A percentile compares a stretch with the other conserved stretches of the same genome.
Conservation (phyloP, 331 rosid species). For the Cydonia oblonga region DNA sequence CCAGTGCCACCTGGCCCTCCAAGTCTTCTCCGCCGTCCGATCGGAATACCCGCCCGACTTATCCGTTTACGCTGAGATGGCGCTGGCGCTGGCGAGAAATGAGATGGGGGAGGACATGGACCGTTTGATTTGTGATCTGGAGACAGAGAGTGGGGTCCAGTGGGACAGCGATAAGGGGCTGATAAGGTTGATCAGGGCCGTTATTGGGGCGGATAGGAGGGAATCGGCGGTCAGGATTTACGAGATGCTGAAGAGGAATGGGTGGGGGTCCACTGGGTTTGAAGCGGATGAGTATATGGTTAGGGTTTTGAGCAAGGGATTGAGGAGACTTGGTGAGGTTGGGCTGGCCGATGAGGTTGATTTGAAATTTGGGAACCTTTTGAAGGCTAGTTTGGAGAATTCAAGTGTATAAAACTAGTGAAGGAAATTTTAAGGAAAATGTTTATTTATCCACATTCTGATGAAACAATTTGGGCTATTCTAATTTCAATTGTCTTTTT, state of each 20-base stretch:
- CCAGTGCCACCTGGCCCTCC: conserved; percentile 50
- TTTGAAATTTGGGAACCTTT: conserved; percentile 8
- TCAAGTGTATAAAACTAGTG: neutral
- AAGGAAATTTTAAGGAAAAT: neutral
- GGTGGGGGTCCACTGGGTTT: conserved; percentile 35
- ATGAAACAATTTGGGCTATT: neutral
- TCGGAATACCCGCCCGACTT: conserved; percentile 39
- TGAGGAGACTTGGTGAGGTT: conserved; percentile 45
- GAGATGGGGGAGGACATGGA: conserved; percentile 49
- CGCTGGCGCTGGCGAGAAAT: conserved; percentile 27
- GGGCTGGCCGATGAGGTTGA: conserved; percentile 30
- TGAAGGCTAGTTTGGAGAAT: conserved; percentile 5
- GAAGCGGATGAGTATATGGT: conserved; percentile 45
- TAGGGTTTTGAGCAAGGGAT: conserved; percentile 48
- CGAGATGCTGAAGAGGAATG: conserved; percentile 46
- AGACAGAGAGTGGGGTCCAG: conserved; percentile 12
- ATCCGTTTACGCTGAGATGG: conserved; percentile 39
- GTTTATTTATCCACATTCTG: neutral
- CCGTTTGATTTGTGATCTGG: conserved; percentile 43
- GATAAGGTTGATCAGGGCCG: conserved; percentile 49
- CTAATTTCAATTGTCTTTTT: neutral
- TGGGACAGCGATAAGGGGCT: conserved; percentile 48
- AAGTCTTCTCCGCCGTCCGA: conserved; percentile 47
- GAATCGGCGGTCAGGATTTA: conserved; percentile 79
- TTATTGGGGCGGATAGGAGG: conserved; percentile 41